These are phyloP conservation scores for Trametes hirsuta DNA, from an alignment of 1,284 basidiomycete genomes.

Conservation along the genomic window DNA sequence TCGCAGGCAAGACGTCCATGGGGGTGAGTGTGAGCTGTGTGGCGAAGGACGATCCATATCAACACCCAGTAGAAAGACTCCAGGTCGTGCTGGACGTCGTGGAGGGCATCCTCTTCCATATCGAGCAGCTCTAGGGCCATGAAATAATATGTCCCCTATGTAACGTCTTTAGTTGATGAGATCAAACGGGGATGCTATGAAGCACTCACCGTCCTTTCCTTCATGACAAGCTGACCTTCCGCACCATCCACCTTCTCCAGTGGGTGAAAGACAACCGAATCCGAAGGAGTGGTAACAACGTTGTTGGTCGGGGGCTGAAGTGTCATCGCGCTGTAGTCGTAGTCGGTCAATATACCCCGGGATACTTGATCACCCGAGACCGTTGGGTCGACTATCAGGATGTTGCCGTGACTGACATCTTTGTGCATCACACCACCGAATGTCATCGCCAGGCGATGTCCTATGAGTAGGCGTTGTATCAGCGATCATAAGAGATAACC, in stretches of 20 bases:
- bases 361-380: neutral
- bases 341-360: slow-evolving; percentile 19
- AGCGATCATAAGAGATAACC: neutral
- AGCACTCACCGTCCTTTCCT: slow-evolving; percentile 17
- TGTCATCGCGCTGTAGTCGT: slow-evolving; percentile 17
- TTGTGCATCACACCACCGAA: slow-evolving; percentile 12
- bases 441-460: slow-evolving; percentile 5
- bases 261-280: neutral
- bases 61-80: slow-evolving; percentile 27
- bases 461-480: neutral
- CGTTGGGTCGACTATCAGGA: slow-evolving; percentile 13
- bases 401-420: slow-evolving; percentile 22
- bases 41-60: slow-evolving; percentile 16
- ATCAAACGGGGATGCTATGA: neutral
- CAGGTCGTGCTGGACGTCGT: slow-evolving; percentile 17
- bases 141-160: slow-evolving; percentile 22
- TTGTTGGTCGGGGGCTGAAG: neutral
- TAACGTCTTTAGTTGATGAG: too few relatives aligned
- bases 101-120: neutral
- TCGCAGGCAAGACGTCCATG: too few relatives aligned
- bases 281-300: too few relatives aligned
- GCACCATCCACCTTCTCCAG: neutral
- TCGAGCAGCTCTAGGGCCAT: slow-evolving; percentile 8
- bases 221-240: neutral
- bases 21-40: slow-evolving; percentile 7